Conservation (phyloP, 169 alveolate species). For the Cryptosporidium ryanae region DNA sequence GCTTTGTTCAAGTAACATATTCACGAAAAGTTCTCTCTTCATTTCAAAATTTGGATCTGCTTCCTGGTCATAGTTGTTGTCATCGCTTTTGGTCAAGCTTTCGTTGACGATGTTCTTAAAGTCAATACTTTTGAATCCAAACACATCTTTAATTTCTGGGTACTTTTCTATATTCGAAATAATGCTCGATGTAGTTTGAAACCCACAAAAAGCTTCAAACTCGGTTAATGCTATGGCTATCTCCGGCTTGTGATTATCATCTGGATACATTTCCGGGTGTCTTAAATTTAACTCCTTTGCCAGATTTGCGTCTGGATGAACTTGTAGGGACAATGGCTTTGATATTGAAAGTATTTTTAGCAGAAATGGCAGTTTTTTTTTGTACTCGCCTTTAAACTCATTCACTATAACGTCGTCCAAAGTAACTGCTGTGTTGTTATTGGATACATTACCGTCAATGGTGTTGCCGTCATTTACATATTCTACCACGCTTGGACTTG, state of each 20-base stretch:
- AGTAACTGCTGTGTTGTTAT: not conserved
- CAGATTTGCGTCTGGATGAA: conserved; percentile 89
- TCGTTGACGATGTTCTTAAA: no score
- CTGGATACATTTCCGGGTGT: conserved; percentile 88
- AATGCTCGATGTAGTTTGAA: conserved; percentile 78
- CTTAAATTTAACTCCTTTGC: conserved; percentile 85
- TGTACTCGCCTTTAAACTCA: conserved; percentile 6
- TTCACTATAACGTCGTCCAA: conserved; percentile 21
- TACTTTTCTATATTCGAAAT: conserved; percentile 26
- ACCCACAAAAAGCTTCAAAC: conserved; percentile 88
- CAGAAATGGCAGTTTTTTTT: conserved; percentile 80
- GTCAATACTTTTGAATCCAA: conserved; percentile 64
- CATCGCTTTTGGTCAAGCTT: not conserved
- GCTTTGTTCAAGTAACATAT: conserved; percentile 16
- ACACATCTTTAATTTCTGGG: conserved; percentile 52
- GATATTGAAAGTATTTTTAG: conserved; percentile 88
- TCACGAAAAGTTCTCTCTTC: conserved; percentile 66
- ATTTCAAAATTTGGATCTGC: conserved; percentile 8
- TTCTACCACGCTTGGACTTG: conserved; percentile 74
- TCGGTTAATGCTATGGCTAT: conserved; percentile 89
- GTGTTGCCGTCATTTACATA: conserved; percentile 13
- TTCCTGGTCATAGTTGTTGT: conserved; percentile 1
- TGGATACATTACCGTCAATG: not conserved
- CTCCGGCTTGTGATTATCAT: conserved; percentile 93
- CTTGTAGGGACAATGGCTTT: conserved; percentile 89